These are phyloP conservation scores for Schizosaccharomyces osmophilus DNA, from an alignment of 805 yeast species.

Conservation along the genomic window DNA sequence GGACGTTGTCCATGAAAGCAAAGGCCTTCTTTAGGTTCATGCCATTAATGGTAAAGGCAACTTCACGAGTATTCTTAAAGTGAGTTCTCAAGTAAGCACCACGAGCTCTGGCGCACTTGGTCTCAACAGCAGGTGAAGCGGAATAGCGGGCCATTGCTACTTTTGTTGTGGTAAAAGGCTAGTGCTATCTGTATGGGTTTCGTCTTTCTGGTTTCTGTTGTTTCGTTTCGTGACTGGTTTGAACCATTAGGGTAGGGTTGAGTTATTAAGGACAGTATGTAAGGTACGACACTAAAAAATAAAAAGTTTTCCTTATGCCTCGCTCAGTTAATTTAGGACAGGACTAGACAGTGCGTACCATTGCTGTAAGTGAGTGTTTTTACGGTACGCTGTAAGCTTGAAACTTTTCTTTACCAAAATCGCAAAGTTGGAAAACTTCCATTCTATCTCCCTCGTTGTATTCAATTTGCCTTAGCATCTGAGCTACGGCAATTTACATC, in stretches of 20 bases:
- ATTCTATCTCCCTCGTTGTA: background rate
- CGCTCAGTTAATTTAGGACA: no score
- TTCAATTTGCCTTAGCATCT: background rate
- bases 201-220: background rate
- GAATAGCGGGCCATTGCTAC: conserved; percentile 92
- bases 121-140: conserved; percentile 85
- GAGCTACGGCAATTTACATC: background rate
- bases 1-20: conserved; percentile 81
- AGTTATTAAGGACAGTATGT: no score
- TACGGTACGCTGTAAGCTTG: no score
- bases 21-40: conserved; percentile 95
- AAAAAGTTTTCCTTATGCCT: no score
- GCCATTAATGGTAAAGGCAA: conserved; percentile 94
- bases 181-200: background rate
- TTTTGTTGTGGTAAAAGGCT: conserved; percentile 3
- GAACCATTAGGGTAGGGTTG: background rate
- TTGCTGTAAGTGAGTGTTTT: no score
- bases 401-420: no score
- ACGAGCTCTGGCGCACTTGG: conserved; percentile 97
- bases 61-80: conserved; percentile 98
- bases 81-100: conserved; percentile 98
- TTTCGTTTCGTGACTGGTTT: background rate
- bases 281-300: no score
- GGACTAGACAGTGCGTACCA: no score
- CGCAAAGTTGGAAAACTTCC: background rate